phyloP scores from a whole-genome alignment of 2,329 filamentous ascomycete genomes.

The Nemania sp. region DNA sequence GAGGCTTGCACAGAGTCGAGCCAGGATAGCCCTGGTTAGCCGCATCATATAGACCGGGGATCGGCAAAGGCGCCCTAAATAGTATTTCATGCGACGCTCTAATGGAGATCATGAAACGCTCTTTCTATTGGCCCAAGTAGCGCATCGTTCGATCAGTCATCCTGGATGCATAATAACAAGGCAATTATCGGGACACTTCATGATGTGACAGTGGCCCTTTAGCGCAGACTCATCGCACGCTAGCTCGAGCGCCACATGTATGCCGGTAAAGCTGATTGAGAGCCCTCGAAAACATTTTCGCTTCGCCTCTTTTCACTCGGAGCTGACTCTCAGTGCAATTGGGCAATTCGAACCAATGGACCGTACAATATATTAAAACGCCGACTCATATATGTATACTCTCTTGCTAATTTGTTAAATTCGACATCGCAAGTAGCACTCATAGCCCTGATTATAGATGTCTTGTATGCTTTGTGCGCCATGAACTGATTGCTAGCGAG shows the following conservation, averaged over 20 bases:
- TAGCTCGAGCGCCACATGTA: slow-evolving; percentile 11
- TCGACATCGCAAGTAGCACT: neutral
- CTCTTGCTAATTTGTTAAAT: neutral
- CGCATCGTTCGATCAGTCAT: slow-evolving; percentile 31
- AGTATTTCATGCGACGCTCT: slow-evolving; percentile 38
- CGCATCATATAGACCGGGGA: slow-evolving; percentile 43
- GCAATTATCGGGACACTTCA: slow-evolving; percentile 27
- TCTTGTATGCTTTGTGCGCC: neutral
- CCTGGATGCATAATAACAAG: slow-evolving; percentile 18
- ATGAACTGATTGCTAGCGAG: neutral
- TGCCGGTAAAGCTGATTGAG: slow-evolving; percentile 1
- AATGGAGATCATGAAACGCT: slow-evolving; percentile 41
- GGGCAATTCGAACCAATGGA: neutral
- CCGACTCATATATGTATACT: neutral
- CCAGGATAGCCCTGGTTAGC: slow-evolving; percentile 42
- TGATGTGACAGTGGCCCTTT: slow-evolving; percentile 21
- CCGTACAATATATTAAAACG: neutral
- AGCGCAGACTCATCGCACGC: neutral
- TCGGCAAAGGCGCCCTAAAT: slow-evolving; percentile 42
- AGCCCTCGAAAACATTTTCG: neutral
- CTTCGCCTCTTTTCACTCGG: neutral
- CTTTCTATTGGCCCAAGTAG: slow-evolving; percentile 34
- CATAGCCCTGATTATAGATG: too few species aligned
- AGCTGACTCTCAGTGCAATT: neutral
- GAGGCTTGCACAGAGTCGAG: slow-evolving; percentile 41